Base-by-base conservation (phyloP, 176 grass and related monocot species). In the Phoenix dactylifera region DNA sequence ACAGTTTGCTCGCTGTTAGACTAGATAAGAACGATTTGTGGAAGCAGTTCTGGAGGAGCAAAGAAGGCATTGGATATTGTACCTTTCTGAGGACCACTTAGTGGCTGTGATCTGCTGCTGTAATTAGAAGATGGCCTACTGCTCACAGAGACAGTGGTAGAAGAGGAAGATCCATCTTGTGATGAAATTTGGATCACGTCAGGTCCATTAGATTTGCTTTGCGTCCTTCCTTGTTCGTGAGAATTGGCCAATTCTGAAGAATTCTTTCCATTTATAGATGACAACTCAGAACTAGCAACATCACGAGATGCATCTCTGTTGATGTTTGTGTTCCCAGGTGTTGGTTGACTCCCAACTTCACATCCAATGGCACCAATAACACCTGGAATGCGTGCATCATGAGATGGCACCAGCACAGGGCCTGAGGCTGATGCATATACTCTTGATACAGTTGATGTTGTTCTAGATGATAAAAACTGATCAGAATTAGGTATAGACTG, bases 351-450 rank as follows among this genome's bases (percentile, higher is more conserved):
- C 55, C 30, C 53, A 24, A 50, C 32, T 24, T 20, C 54, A 58
- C 22, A 4, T n/a, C 49, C 25, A 3, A 58, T 50, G 49, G 54
- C 18, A 49, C 35, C 64, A 20, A 54, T 15, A 12, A 28, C 26
- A 69, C 35, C 19, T 9, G 67, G 29, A 16, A 20, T 69, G 28
- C 32, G 18, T 58, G 35, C 35, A 49, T 69, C 35, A 69, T 49
- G 15, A 24, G 35, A 69, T 49, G 22, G 67, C 54, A 58, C 67
- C 16, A 69, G 55, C 18, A 69, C 54, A 24, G 54, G 54, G 9
- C 58, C 67, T 49, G 67, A 49, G n/a, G 54, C 55, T 15, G 54
- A 57, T 48, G 54, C 30, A 69, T 24, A 57, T 0, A 69, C 20
- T 19, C 54, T 54, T 17, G 54, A 49, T 6, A 69, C 54, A 69